Conservation (phyloP, 78 protist genomes). For the Speleostelium caveatum region DNA sequence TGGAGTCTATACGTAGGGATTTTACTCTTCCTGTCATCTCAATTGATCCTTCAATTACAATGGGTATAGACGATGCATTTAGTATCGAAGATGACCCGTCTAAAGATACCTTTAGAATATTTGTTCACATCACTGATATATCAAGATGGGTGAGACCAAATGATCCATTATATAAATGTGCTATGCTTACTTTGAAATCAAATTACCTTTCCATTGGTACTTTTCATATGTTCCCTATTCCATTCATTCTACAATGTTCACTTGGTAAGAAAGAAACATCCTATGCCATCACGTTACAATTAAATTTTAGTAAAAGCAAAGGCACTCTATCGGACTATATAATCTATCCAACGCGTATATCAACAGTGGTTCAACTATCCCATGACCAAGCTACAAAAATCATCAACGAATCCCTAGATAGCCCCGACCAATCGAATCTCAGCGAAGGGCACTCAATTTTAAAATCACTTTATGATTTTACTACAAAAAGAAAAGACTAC, state of each 20-base stretch:
- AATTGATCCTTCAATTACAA: not conserved
- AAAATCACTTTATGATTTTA: not conserved
- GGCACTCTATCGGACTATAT: not conserved
- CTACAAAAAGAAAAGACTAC: not conserved
- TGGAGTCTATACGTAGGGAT: not conserved
- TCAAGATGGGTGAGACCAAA: slow-evolving; percentile 6
- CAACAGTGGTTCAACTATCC: not conserved
- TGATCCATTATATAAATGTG: not conserved
- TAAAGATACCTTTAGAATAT: not conserved
- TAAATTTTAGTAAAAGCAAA: not conserved
- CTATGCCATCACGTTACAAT: slow-evolving; percentile 7
- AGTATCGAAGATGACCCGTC: not conserved
- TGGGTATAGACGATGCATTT: slow-evolving; percentile 47
- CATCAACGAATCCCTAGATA: not conserved
- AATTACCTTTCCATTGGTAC: slow-evolving; percentile 1
- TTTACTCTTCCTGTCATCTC: slow-evolving; percentile 9
- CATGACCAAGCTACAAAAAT: not conserved
- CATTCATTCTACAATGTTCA: not conserved
- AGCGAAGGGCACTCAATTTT: not conserved
- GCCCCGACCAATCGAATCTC: too few species aligned
- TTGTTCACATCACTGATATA: slow-evolving; percentile 33
- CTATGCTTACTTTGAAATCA: not conserved
- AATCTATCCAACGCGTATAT: slow-evolving; percentile 9
- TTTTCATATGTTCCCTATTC: slow-evolving; percentile 12
- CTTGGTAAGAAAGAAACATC: not conserved